Evolutionary conservation across 768 basidiomycete species (phyloP).

Genomic region (Phylloporus arenicola): DNA sequence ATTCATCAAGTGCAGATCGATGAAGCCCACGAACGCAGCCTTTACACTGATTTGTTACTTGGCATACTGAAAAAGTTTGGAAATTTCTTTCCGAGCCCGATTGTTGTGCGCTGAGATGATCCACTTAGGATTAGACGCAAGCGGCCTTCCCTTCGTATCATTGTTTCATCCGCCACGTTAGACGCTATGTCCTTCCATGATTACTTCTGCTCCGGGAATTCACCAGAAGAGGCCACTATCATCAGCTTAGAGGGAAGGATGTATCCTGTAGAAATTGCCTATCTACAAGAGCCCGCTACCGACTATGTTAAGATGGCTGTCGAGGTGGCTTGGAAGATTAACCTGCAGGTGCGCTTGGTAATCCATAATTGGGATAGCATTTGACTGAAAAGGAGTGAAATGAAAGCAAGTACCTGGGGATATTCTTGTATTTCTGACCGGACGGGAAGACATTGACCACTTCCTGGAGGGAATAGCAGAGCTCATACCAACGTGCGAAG

Average conservation of each 20-base stretch:
- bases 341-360: slow-evolving; percentile 53
- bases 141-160: slow-evolving; percentile 80
- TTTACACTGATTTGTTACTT: slow-evolving; percentile 92
- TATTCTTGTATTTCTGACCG: slow-evolving; percentile 90
- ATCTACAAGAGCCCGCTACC: slow-evolving; percentile 66
- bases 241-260: slow-evolving; percentile 90
- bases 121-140: slow-evolving; percentile 78
- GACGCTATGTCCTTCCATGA: slow-evolving; percentile 86
- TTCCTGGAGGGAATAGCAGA: slow-evolving; percentile 80
- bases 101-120: slow-evolving; percentile 2
- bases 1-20: slow-evolving; percentile 59
- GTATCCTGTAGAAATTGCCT: slow-evolving; percentile 93
- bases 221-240: slow-evolving; percentile 70
- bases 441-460: slow-evolving; percentile 92
- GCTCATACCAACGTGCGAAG: slow-evolving; percentile 59
- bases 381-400: not conserved
- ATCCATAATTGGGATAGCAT: not conserved
- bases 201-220: slow-evolving; percentile 71
- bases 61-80: slow-evolving; percentile 89
- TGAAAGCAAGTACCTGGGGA: slow-evolving; percentile 77
- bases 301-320: slow-evolving; percentile 84
- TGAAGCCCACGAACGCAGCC: slow-evolving; percentile 93
- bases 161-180: slow-evolving; percentile 94
- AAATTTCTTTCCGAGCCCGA: not conserved
- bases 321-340: slow-evolving; percentile 78